Evolutionary conservation across 257 asterid species (phyloP).

Genomic region (Plectranthus barbatus): DNA sequence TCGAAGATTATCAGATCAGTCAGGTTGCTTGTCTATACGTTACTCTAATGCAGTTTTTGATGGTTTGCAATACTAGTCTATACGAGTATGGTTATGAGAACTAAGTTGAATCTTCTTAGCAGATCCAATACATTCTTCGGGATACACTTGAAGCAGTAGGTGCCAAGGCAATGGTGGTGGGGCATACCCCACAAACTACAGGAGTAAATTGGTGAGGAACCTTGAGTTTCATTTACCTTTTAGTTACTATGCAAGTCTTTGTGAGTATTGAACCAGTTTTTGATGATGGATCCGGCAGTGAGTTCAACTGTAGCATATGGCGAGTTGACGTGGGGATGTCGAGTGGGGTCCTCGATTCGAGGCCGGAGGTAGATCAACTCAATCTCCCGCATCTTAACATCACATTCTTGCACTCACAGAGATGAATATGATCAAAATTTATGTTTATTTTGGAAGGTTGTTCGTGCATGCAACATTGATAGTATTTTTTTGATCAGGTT

Average conservation of each 20-base stretch:
- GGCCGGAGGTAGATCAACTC: constrained; percentile 65
- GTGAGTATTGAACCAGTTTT: too few relatives aligned
- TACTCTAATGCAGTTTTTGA: neutral
- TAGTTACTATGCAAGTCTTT: too few relatives aligned
- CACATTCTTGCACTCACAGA: neutral
- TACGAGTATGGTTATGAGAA: too few relatives aligned
- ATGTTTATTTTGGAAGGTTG: neutral
- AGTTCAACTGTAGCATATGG: constrained; percentile 70
- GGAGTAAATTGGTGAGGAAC: constrained; percentile 79
- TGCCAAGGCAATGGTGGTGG: constrained; percentile 94
- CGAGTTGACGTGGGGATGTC: constrained; percentile 98
- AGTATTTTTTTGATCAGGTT: constrained; percentile 39
- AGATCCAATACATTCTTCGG: constrained; percentile 67
- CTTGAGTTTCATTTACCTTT: neutral
- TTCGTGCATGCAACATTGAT: neutral
- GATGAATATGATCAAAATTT: too few relatives aligned
- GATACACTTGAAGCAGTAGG: constrained; percentile 76
- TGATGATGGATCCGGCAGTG: too few relatives aligned
- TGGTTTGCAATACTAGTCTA: neutral
- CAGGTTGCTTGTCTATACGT: constrained; percentile 42
- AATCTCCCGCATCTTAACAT: neutral
- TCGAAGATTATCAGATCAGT: constrained; percentile 55
- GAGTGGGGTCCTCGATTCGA: constrained; percentile 89
- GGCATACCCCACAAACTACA: constrained; percentile 90
- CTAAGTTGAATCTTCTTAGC: constrained; percentile 19